Percentiles rank a stretch among this genome's conserved stretches.
These are phyloP conservation scores for Cytidiella melzeri DNA, from an alignment of 768 basidiomycete species.

Conservation along the genomic window DNA sequence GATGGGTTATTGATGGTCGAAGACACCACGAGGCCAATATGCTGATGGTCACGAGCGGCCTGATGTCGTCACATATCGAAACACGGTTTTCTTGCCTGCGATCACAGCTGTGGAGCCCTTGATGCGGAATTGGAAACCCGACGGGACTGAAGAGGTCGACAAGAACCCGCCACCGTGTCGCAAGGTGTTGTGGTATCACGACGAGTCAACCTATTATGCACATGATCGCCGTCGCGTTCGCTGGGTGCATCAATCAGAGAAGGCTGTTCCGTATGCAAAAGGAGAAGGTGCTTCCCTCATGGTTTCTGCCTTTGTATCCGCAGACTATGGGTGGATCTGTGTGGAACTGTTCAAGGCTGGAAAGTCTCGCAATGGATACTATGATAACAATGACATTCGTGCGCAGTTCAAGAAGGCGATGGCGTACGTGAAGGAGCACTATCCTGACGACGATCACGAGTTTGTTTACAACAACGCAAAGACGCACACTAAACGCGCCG, in stretches of 20 bases:
- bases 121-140: too few species aligned
- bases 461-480: not conserved
- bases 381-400: constrained; percentile 20
- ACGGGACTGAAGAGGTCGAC: too few species aligned
- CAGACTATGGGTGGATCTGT: constrained; percentile 25
- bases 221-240: constrained; percentile 25
- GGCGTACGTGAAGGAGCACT: too few species aligned
- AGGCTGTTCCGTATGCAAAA: constrained; percentile 28
- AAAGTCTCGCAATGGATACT: constrained; percentile 22
- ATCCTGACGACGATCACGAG: not conserved
- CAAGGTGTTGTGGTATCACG: constrained; percentile 30
- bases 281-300: constrained; percentile 37
- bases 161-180: constrained; percentile 1
- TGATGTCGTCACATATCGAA: too few species aligned
- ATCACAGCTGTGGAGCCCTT: too few species aligned
- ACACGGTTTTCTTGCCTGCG: too few species aligned
- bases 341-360: constrained; percentile 18
- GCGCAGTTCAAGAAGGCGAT: too few species aligned
- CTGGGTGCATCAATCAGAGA: constrained; percentile 27
- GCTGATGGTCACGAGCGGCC: too few species aligned
- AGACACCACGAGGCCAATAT: too few species aligned
- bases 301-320: constrained; percentile 32
- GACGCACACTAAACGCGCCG: not conserved
- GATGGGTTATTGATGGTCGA: too few species aligned
- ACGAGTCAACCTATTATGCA: constrained; percentile 36